phyloP scores from a whole-genome alignment of 192 early-diverging fungal species.

The Podila epicladia region DNA sequence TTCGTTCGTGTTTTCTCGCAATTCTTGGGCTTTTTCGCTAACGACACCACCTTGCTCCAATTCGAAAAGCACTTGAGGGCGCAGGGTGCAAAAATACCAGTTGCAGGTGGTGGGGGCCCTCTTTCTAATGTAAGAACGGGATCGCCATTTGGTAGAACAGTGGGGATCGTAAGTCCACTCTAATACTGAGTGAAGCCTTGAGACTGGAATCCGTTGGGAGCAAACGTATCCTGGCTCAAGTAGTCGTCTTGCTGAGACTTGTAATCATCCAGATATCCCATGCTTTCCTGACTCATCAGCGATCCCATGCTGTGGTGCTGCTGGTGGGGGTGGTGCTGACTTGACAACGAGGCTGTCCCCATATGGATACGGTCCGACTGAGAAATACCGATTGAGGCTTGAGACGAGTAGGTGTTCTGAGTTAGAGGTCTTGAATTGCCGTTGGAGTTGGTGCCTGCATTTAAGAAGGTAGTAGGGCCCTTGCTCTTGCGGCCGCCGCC shows the following conservation, averaged over 20 bases:
- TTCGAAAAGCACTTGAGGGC: too few species aligned
- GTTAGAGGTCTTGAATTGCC: conserved; percentile 48
- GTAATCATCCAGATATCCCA: conserved; percentile 61
- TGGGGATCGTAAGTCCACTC: neutral
- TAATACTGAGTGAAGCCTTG: conserved; percentile 68
- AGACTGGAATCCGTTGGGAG: conserved; percentile 58
- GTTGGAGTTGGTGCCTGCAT: conserved; percentile 25
- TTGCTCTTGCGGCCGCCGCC: conserved; percentile 60
- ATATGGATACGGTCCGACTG: conserved; percentile 63
- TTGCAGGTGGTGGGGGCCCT: too few species aligned
- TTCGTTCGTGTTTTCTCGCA: too few species aligned
- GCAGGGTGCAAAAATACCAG: too few species aligned
- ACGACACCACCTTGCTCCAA: too few species aligned
- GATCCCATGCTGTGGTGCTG: conserved; percentile 42
- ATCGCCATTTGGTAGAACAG: neutral
- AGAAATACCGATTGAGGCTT: conserved; percentile 64
- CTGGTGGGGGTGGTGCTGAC: conserved; percentile 18
- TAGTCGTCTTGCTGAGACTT: conserved; percentile 67
- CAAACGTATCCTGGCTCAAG: conserved; percentile 67
- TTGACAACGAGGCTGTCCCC: conserved; percentile 54
- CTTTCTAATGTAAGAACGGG: neutral
- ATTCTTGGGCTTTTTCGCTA: too few species aligned
- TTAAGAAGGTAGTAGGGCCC: conserved; percentile 14
- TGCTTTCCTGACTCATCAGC: conserved; percentile 65
- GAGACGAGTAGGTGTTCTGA: conserved; percentile 68